Evolutionary conservation across 176 grass and related monocot genomes (phyloP), one percentile per base, ranked within the genome.

Genomic region (Oryza glaberrima): DNA sequence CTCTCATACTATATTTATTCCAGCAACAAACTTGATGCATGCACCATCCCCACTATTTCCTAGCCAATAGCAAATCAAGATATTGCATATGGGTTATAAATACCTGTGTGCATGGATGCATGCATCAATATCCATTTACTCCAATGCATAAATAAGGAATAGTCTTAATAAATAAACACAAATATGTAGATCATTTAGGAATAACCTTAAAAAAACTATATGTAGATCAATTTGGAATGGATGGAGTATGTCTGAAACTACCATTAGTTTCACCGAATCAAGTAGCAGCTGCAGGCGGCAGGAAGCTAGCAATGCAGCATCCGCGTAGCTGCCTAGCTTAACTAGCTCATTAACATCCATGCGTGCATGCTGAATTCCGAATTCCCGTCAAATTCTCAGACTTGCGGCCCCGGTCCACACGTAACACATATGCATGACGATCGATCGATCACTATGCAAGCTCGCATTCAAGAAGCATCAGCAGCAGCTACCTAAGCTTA

Each of bases 331-430:
- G 72, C 70, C 56, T n/a, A 22, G 20, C 58, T 61, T n/a, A 22
- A 9, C 58, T 61, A 61, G 17, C 19, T 23, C 19, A 61, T 61
- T 61, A 22, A 61, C 58, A 61, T 22, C 47, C 47, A 40, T 26
- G 48, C 69, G 44, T 26, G 48, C 69, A 28, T 40, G 28, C 44
- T 63, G 38, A 73, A 73, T 82, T 82, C 81, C 61, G 38, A 73
- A 73, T 82, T 82, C 81, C 61, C 52, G 38, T 63, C 38, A 64
- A 82, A 82, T 73, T 46, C 23, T 30, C 10, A 56, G 19, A 60
- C 56, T 63, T 3, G n/a, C n/a, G 43, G 60, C 82, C 82, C 19
- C 19, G 51, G 82, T 84, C 82, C 44, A 69, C 72, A 84, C 82
- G 82, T 77, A 77, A 77, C 25, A 28, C 28, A 58, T 36, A 58